Evolutionary conservation across 306 rosid genomes (phyloP), one percentile per base, ranked within the genome.

Genomic region (Castanopsis chinensis): DNA sequence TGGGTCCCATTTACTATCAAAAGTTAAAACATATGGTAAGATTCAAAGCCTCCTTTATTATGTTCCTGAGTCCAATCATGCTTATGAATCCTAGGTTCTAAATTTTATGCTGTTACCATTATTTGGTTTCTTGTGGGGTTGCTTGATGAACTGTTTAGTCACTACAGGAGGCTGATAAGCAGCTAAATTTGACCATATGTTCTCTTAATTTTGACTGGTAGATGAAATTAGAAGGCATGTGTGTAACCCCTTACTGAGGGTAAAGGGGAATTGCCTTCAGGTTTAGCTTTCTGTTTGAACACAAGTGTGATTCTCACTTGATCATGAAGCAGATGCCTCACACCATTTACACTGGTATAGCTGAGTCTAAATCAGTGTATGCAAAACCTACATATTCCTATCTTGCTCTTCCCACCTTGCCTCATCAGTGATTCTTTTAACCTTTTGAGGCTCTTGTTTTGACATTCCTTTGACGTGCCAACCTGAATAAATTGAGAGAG

Each of bases 1-100:
- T 95, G 99, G 99, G 99, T 72, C 99, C 97, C 54, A 95, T 92
- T 77, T 95, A 95, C 92, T 95, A 95, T 85, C 99, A 92, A 84
- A 95, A 92, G 87, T 84, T 92, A 82, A 95, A 95, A 80, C 98
- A 95, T 81, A 95, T 92, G 99, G 99, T 90, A 76, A 88, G 96
- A 71, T 69, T 69, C 63, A 41, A 80, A 32, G 3, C 51, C 37
- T 33, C 12, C 45, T 32, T 33, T 33, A 35, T 33, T 6, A 19
- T 33, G 27, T 67, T 32, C 20, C 72, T 19, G 19, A 32, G 4
- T 67, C 25, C 49, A 33, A 18, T 33, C 13, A 32, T 65, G 51
- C 49, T 33, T 18, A 17, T 17, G 20, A 64, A 64, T 23, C 28
- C 13, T 59, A 20, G 17, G 15, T 59, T 21, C 65, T 12, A 59